Percentiles rank a stretch among this genome's conserved stretches.
Conservation (phyloP, 2,329 filamentous ascomycete genomes). For the Botryotinia narcissicola region DNA sequence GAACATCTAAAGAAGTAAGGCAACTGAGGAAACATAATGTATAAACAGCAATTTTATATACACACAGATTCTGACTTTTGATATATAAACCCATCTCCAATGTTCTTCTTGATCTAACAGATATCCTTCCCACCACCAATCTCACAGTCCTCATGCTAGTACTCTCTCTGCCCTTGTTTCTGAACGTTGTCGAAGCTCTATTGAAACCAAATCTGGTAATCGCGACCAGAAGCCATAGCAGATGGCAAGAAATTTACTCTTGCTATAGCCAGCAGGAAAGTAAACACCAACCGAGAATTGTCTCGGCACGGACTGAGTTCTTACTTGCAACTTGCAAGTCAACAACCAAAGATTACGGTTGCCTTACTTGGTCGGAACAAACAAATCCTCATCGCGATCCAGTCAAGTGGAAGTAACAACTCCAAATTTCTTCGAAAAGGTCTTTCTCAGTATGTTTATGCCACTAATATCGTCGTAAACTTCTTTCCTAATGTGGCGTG, state of each 20-base stretch:
- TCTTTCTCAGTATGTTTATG: neutral
- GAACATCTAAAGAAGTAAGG: neutral
- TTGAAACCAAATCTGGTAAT: neutral
- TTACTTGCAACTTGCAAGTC: neutral
- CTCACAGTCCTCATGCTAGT: neutral
- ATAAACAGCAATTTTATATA: neutral
- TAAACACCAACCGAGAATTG: neutral
- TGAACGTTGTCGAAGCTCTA: neutral
- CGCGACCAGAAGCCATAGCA: neutral
- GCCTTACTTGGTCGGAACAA: neutral
- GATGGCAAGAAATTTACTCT: neutral
- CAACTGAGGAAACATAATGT: neutral
- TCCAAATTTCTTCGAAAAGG: neutral
- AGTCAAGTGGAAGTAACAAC: neutral
- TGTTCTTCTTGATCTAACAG: neutral
- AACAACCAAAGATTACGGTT: neutral
- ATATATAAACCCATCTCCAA: neutral
- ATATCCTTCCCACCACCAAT: neutral
- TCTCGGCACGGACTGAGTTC: neutral
- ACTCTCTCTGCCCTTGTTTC: neutral
- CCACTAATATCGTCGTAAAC: neutral
- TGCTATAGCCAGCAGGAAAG: neutral
- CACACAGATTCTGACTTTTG: neutral
- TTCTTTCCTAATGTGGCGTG: neutral
- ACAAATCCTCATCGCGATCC: neutral